Evolutionary conservation across 106 monocot genomes (phyloP).

Genomic region (Chionographis japonica): DNA sequence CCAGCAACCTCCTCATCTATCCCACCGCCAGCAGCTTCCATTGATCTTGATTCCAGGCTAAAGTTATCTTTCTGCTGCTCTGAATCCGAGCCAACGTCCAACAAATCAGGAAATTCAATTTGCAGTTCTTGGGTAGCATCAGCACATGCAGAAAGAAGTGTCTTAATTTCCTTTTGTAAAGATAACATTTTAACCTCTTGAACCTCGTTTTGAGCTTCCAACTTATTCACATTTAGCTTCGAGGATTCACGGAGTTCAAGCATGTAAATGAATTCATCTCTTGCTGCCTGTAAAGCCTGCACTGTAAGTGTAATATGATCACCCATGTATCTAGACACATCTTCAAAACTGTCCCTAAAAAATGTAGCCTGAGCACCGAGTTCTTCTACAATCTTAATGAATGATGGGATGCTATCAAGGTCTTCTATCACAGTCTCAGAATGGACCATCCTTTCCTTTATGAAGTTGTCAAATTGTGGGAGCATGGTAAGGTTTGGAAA

Average conservation of each 20-base stretch:
- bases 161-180: conserved; percentile 34
- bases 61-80: conserved; percentile 2
- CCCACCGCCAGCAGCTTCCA: conserved; percentile 3
- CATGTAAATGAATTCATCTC: conserved; percentile 37
- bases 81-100: conserved; percentile 9
- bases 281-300: conserved; percentile 42
- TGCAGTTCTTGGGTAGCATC: conserved; percentile 38
- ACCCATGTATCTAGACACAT: conserved; percentile 47
- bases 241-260: conserved; percentile 50
- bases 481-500: conserved; percentile 41
- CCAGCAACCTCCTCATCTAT: conserved; percentile 4
- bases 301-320: conserved; percentile 40
- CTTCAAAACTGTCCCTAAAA: conserved; percentile 31
- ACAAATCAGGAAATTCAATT: conserved; percentile 27
- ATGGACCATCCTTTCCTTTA: conserved; percentile 9
- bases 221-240: conserved; percentile 29
- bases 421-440: conserved; percentile 18
- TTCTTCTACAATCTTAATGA: conserved; percentile 34
- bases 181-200: conserved; percentile 42
- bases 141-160: conserved; percentile 41
- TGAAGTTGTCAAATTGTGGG: conserved; percentile 52
- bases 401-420: conserved; percentile 22
- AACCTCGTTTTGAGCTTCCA: conserved; percentile 46
- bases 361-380: conserved; percentile 27
- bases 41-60: not conserved